Evolutionary conservation across 2,329 filamentous ascomycete species (phyloP).

Genomic region (Chrysoporthe austroafricana): DNA sequence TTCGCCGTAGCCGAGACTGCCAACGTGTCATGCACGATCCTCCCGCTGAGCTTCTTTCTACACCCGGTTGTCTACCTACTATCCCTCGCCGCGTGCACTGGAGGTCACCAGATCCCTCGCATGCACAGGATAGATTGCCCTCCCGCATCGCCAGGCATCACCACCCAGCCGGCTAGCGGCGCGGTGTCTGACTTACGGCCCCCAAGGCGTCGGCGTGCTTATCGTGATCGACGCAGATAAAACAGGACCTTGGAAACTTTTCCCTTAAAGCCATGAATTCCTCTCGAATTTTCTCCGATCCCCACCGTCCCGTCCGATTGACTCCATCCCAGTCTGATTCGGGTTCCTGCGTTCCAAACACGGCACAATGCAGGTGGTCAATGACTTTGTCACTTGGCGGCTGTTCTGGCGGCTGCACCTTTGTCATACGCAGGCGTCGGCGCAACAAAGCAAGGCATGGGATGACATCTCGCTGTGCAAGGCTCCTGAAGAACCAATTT

Average conservation of each 20-base stretch:
- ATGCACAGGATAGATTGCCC: background rate
- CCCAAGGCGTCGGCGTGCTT: too few species aligned
- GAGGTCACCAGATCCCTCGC: background rate
- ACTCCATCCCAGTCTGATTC: background rate
- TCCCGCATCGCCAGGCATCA: too few species aligned
- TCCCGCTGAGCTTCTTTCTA: background rate
- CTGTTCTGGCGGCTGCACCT: background rate
- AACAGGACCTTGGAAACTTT: too few species aligned
- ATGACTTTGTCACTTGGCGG: background rate
- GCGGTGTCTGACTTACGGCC: too few species aligned
- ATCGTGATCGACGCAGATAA: too few species aligned
- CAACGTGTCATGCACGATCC: constrained; percentile 5
- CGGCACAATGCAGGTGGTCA: background rate
- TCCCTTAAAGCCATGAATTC: too few species aligned
- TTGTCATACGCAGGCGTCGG: background rate
- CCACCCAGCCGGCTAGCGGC: too few species aligned
- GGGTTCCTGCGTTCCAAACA: constrained; percentile 4
- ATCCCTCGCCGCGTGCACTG: background rate
- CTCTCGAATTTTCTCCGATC: background rate
- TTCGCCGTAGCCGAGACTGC: background rate
- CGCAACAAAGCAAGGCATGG: background rate
- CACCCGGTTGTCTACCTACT: background rate
- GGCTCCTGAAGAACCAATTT: background rate
- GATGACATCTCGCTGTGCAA: background rate
- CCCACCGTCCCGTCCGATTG: background rate